A percentile compares a stretch with the other conserved stretches of the same genome.
Conservation (phyloP, 805 yeast species). For the Suhomyces tanzawaensis region DNA sequence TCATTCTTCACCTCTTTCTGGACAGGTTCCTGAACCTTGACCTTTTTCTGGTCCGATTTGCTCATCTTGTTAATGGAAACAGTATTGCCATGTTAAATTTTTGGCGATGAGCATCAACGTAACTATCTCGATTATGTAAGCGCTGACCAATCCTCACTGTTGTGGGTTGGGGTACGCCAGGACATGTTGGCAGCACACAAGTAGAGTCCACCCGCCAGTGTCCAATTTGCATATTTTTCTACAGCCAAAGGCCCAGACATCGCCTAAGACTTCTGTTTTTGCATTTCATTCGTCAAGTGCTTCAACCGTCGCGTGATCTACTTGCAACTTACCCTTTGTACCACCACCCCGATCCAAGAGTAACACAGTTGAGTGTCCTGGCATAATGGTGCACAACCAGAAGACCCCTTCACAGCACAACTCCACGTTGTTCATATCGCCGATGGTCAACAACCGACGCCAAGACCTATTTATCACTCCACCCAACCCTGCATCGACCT, state of each 20-base stretch:
- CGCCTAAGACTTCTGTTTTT: no score
- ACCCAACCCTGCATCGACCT: conserved; percentile 44
- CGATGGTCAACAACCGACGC: conserved; percentile 48
- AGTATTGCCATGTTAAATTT: not conserved
- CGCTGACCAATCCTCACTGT: not conserved
- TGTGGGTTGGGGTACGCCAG: not conserved
- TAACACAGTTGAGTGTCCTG: no score
- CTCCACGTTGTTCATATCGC: conserved; percentile 73
- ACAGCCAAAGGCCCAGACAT: no score
- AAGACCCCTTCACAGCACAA: conserved; percentile 57
- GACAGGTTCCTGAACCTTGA: not conserved
- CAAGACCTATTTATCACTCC: conserved; percentile 46
- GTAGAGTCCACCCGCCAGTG: no score
- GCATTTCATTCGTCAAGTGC: no score
- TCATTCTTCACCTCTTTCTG: not conserved
- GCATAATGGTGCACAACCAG: conserved; percentile 16
- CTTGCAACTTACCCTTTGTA: no score
- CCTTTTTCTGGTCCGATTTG: not conserved
- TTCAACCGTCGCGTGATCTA: no score
- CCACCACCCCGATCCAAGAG: no score
- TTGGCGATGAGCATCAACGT: not conserved
- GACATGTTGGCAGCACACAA: no score
- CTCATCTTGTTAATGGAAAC: not conserved
- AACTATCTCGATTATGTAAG: conserved; percentile 1
- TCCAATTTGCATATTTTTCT: no score